Conservation (phyloP, 139 green algal genomes). For the Chlamydomonas incerta region DNA sequence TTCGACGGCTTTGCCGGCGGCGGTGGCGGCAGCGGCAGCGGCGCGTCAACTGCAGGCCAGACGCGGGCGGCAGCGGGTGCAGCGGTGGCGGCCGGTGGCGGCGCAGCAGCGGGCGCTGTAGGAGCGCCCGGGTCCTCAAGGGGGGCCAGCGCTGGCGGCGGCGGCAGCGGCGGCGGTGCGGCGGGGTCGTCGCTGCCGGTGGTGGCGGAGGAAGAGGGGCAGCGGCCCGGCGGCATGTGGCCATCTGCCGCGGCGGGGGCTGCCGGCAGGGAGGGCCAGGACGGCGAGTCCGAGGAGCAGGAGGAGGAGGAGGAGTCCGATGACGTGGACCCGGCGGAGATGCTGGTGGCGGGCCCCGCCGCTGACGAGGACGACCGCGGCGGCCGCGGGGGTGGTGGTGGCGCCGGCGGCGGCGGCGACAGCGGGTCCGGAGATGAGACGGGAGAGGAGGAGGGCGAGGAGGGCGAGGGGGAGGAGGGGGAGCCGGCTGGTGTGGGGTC, state of each 20-base stretch:
- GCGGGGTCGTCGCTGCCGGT: not conserved
- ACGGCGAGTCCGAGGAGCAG: not conserved
- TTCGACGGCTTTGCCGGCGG: not conserved
- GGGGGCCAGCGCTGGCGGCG: not conserved
- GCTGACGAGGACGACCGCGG: not conserved
- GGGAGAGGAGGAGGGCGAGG: constrained; percentile 2
- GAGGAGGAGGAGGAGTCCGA: constrained; percentile 1
- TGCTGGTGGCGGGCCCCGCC: not conserved
- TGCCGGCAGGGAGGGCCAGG: no score
- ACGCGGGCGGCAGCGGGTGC: no score
- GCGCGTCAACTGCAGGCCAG: no score
- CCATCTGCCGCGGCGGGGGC: not conserved
- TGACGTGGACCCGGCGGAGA: not conserved
- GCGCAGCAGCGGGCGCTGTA: not conserved
- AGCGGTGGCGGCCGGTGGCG: not conserved
- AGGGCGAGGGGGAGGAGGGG: not conserved
- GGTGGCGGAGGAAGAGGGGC: not conserved
- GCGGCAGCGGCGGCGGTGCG: not conserved
- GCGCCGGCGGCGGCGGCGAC: not conserved
- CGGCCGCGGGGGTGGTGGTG: not conserved
- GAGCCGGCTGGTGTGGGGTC: no score
- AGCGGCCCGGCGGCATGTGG: not conserved
- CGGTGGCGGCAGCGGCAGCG: not conserved
- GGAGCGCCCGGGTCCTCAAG: no score
- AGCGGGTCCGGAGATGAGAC: not conserved